Base-by-base conservation (phyloP, 2,329 filamentous ascomycete species). In the Aspergillus sp. region DNA sequence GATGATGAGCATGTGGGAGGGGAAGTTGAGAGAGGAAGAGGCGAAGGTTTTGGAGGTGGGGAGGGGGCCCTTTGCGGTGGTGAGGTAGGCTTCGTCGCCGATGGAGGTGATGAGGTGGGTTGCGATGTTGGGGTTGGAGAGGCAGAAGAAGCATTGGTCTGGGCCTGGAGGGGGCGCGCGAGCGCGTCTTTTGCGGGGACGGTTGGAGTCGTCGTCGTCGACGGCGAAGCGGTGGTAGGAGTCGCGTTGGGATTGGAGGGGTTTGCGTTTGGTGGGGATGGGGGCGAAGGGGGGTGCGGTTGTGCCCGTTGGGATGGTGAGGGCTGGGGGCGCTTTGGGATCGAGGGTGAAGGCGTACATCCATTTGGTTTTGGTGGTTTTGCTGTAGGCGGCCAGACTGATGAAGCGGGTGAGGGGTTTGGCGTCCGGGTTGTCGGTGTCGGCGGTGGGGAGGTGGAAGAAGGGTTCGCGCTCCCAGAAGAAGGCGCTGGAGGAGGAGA, bases 381-480 rank as follows among this genome's bases (percentile, higher is more conserved):
- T 96, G 59, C 87, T 90, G 69, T 86, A 93, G 0, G 89, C 83
- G 0, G 92, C 93, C 56, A 98, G 81, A 56, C 92, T 96, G 69
- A 98, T 90, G 78, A 99, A 99, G 17, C 95, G 87, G 1, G 95
- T 98, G 8, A 96, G 77, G 1, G 82, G 79, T 64, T 84, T 83
- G 21, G 81, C 77, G 59, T 88, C 82, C 6, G 84, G 82, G 8
- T 79, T 77, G 41, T 83, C 82, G 8, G 79, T 77, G 39, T 83
- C 82, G 36, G 81, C 76, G 36, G 77, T 80, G 3, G 84, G 81
- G 21, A 78, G 65, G 72, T 96, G 89, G 70, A 95, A 88, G 79
- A 97, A 99, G 0, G 94, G 92, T 75, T 98, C 95, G 58, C 95
- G 88, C 78, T 99, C 94, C 73, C 89, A 98, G 77, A 90, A 94